Base-by-base conservation (phyloP, 805 yeast genomes). In the Groenewaldozyma salmanticensis region DNA sequence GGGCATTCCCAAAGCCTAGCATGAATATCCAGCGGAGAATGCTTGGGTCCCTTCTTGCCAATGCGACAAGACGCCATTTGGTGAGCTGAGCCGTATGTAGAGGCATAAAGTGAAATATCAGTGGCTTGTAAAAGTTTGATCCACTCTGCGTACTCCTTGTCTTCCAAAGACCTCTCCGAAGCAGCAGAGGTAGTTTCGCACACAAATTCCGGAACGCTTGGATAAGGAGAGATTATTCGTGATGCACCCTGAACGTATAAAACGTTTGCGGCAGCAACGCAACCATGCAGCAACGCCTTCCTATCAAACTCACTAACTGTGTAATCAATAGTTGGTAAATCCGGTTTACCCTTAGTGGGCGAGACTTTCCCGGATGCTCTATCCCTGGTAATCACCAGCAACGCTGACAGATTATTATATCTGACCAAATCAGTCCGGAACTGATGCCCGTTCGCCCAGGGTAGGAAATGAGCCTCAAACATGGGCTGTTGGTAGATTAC, bases 11-110 rank as follows among this genome's bases (percentile, higher is more conserved):
- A 71, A 13, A 72, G 61, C 33, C 62, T 66, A 15, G 77, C 78
- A 11, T 54, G 57, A 5, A 47, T 49, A 43, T 69, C 71, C 33
- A 65, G 64, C 3, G 75, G 74, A 2, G 72, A 71, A 37, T 64
- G 48, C 6, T 43, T 37, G 9, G 75, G 68, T n/a, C n/a, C n/a
- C 5, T 75, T 74, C 22, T 33, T 32, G 42, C 50, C 42, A 65
- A 72, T 70, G 38, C 77, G 61, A 54, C 76, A 70, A 6, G 70
- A 50, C 34, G 69, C 61, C 77, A 72, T 72, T 52, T 72, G 78
- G 53, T 72, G 77, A 13, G 78, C 78, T 2, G 68, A 59, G 11
- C 76, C 77, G 38, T 65, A 48, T 4, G 60, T 58, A 15, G 51
- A 51, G n/a, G 53, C 52, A 17, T 27, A 19, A 13, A 33, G 18